A percentile compares a stretch with the other conserved stretches of the same genome.
Conservation (phyloP, 345 rosid species). For the Tarenaya hassleriana region DNA sequence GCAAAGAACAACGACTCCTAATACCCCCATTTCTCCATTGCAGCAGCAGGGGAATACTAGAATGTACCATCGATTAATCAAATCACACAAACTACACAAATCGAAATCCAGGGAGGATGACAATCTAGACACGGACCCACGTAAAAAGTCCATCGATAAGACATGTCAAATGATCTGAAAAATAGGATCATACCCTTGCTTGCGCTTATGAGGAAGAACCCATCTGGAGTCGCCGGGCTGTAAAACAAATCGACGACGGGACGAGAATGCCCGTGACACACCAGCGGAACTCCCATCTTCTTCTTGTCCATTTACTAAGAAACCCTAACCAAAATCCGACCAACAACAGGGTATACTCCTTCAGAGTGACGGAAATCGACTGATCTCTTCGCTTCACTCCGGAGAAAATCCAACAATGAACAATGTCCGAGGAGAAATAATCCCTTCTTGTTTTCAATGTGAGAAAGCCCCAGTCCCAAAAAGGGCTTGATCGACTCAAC, state of each 20-base stretch:
- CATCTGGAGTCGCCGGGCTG: slow-evolving; percentile 80
- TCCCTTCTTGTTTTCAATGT: slow-evolving; percentile 2
- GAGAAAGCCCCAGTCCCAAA: slow-evolving; percentile 12
- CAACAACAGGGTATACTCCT: slow-evolving; percentile 2
- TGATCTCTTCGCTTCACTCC: background rate
- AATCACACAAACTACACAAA: background rate
- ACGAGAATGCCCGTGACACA: slow-evolving; percentile 84
- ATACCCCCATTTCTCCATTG: background rate
- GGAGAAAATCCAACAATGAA: background rate
- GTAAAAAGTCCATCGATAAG: slow-evolving; percentile 7
- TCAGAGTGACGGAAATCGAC: background rate
- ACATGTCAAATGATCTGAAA: slow-evolving; percentile 5
- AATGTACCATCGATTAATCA: background rate
- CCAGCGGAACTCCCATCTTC: slow-evolving; percentile 57
- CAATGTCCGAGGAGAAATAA: slow-evolving; percentile 1
- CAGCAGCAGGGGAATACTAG: slow-evolving; percentile 8
- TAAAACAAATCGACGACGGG: slow-evolving; percentile 75
- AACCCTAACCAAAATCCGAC: slow-evolving; percentile 10
- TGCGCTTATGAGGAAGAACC: slow-evolving; percentile 76
- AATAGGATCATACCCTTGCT: slow-evolving; percentile 50
- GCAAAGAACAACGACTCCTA: too few species aligned
- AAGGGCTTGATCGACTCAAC: too few species aligned
- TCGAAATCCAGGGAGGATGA: slow-evolving; percentile 1
- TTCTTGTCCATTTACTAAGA: slow-evolving; percentile 39
- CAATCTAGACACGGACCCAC: slow-evolving; percentile 9